Conservation (phyloP, 2,329 filamentous ascomycete genomes). For the Xylaria multiplex region DNA sequence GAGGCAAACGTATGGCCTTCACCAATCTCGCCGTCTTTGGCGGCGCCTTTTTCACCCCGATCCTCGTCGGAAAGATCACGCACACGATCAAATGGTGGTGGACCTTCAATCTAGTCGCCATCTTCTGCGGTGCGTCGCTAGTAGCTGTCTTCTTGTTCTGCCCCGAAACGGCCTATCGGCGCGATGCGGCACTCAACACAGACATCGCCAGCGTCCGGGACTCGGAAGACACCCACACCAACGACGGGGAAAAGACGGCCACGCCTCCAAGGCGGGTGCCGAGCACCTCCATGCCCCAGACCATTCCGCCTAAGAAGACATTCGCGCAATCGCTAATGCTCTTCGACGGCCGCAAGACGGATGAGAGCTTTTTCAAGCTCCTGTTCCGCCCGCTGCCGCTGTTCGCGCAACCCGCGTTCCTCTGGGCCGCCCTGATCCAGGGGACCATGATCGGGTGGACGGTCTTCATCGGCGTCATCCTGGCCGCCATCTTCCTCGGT, state of each 20-base stretch:
- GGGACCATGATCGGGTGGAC: conserved; percentile 95
- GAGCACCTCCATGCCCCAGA: conserved; percentile 3
- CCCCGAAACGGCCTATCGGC: conserved; percentile 83
- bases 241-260: conserved; percentile 13
- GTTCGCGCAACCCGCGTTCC: conserved; percentile 83
- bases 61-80: conserved; percentile 90
- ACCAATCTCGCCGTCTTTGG: conserved; percentile 68
- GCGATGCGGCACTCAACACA: conserved; percentile 74
- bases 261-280: background rate
- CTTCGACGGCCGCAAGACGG: conserved; percentile 84
- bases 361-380: conserved; percentile 75
- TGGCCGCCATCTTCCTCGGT: conserved; percentile 83
- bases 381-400: conserved; percentile 81
- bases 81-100: conserved; percentile 80
- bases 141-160: conserved; percentile 80
- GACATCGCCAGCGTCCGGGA: conserved; percentile 62
- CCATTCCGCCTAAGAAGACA: conserved; percentile 61
- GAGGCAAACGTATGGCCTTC: conserved; percentile 88
- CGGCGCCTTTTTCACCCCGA: conserved; percentile 75
- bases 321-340: conserved; percentile 70
- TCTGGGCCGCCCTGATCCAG: conserved; percentile 84
- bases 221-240: conserved; percentile 16
- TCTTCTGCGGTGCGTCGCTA: conserved; percentile 78
- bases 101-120: conserved; percentile 89
- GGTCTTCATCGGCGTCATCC: conserved; percentile 86